phyloP scores from a whole-genome alignment of 495 filamentous ascomycete species.

The Cladorrhinum samala region DNA sequence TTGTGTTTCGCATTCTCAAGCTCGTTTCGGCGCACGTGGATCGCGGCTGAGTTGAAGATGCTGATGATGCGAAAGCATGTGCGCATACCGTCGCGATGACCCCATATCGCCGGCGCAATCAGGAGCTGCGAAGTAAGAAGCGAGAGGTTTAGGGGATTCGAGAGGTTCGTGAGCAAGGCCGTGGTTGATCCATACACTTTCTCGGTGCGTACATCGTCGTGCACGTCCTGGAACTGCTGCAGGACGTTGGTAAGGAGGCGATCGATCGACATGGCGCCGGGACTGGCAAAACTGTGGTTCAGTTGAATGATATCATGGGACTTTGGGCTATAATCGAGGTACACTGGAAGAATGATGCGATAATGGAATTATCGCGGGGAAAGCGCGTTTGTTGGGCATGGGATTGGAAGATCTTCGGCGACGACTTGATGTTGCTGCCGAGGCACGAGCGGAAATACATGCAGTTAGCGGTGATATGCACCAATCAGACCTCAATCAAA shows the following conservation, averaged over 20 bases:
- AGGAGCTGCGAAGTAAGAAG: conserved; percentile 88
- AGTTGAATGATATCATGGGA: not conserved
- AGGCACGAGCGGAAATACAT: conserved; percentile 1
- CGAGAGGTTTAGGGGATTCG: conserved; percentile 85
- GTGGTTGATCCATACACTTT: conserved; percentile 73
- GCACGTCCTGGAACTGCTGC: conserved; percentile 43
- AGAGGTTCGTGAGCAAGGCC: conserved; percentile 72
- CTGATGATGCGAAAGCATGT: conserved; percentile 72
- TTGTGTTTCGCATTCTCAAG: conserved; percentile 45
- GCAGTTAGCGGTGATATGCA: conserved; percentile 1
- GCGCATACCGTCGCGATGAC: conserved; percentile 55
- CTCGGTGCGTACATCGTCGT: conserved; percentile 43
- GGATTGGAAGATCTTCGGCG: not conserved
- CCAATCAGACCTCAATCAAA: not conserved
- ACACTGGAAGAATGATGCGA: too few relatives aligned
- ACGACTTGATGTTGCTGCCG: not conserved
- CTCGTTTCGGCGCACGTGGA: conserved; percentile 53
- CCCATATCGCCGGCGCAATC: conserved; percentile 80
- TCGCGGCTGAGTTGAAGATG: conserved; percentile 80
- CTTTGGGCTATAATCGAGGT: not conserved
- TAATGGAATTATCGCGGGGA: not conserved
- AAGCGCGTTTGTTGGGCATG: not conserved
- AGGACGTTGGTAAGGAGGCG: conserved; percentile 47
- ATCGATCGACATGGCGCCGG: conserved; percentile 39
- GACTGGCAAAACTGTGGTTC: conserved; percentile 7